These are phyloP conservation scores for Tilletia caries DNA, from an alignment of 1,284 basidiomycete species.

Conservation along the genomic window DNA sequence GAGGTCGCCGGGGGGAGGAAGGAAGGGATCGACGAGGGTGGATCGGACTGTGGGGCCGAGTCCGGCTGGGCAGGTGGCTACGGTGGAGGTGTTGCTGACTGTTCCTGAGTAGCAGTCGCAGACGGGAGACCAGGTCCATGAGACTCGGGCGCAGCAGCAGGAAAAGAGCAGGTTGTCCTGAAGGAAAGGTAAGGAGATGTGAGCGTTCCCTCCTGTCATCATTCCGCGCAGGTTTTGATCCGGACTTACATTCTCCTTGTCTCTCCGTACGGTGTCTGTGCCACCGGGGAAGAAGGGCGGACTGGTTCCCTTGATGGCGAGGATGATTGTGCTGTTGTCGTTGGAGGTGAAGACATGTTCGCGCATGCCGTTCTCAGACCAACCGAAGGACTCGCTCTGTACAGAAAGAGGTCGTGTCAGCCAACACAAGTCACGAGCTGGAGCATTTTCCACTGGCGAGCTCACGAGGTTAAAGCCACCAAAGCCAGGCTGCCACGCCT, in stretches of 20 bases:
- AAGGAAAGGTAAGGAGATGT: neutral
- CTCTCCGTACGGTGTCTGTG: conserved; percentile 81
- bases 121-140: conserved; percentile 91
- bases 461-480: conserved; percentile 45
- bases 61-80: neutral
- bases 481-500: conserved; percentile 25
- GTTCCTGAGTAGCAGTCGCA: conserved; percentile 73
- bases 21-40: neutral
- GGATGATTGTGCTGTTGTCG: conserved; percentile 73
- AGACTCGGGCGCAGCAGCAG: conserved; percentile 91
- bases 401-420: too few species aligned
- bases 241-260: conserved; percentile 71
- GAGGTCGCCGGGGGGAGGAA: too few species aligned
- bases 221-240: too few species aligned
- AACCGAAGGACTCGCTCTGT: conserved; percentile 78
- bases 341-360: conserved; percentile 68
- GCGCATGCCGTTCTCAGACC: conserved; percentile 84
- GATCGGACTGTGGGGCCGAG: neutral
- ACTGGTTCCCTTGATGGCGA: conserved; percentile 92
- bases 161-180: conserved; percentile 92
- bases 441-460: too few species aligned
- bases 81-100: conserved; percentile 38
- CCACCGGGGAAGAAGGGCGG: conserved; percentile 69
- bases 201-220: too few species aligned
- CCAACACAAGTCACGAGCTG: too few species aligned